These are phyloP conservation scores for Phytophthora cactorum DNA, from an alignment of 352 stramenopile species.

Conservation along the genomic window DNA sequence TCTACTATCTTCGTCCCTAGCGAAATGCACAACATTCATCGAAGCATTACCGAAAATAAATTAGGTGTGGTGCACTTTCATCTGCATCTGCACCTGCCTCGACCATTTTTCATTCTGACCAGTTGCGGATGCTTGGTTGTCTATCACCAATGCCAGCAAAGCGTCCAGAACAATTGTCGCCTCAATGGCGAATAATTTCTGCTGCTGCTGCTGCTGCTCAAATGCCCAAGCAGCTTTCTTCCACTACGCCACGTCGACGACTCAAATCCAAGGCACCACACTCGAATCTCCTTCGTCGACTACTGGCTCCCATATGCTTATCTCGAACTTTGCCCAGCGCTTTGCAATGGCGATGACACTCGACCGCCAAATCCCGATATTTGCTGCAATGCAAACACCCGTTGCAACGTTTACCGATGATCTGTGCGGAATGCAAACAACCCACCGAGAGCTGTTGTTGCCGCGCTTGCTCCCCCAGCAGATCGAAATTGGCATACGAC, in stretches of 20 bases:
- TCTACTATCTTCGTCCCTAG: slow-evolving; percentile 25
- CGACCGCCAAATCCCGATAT: slow-evolving; percentile 1
- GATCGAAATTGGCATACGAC: slow-evolving; percentile 1
- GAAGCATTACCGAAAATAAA: slow-evolving; percentile 10
- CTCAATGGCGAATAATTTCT: slow-evolving; percentile 7
- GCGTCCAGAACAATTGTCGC: slow-evolving; percentile 15
- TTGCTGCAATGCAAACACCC: slow-evolving; percentile 3
- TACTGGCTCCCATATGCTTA: slow-evolving; percentile 9
- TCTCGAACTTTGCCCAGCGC: slow-evolving; percentile 5
- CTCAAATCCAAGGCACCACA: slow-evolving; percentile 15
- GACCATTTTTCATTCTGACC: slow-evolving; percentile 29
- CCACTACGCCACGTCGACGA: slow-evolving; percentile 6
- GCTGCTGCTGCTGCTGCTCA: neutral
- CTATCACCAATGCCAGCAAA: slow-evolving; percentile 1
- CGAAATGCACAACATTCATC: neutral
- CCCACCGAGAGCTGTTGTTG: slow-evolving; percentile 3
- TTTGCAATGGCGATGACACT: neutral
- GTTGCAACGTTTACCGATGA: slow-evolving; percentile 6
- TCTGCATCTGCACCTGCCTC: neutral
- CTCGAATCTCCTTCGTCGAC: slow-evolving; percentile 13
- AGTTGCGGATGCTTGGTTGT: slow-evolving; percentile 4
- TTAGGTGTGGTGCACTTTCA: neutral
- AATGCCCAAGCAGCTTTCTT: slow-evolving; percentile 6
- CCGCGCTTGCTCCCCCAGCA: slow-evolving; percentile 1
- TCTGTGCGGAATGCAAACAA: neutral